A percentile compares a stretch with the other conserved stretches of the same genome.
Conservation (phyloP, 2,329 filamentous ascomycete genomes). For the Beauveria sp. region DNA sequence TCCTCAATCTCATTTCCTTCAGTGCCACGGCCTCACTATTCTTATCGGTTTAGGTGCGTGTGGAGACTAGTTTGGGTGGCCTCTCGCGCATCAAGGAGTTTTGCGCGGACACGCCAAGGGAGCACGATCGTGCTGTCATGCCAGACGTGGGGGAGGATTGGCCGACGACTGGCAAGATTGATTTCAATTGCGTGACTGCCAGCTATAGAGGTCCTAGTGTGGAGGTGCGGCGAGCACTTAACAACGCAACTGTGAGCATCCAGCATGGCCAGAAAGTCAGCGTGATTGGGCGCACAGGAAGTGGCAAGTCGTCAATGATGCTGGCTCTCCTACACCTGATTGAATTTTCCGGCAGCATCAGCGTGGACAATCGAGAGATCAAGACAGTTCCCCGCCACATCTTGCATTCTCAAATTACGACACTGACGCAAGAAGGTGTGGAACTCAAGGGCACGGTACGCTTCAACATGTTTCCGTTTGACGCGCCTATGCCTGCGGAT, state of each 20-base stretch:
- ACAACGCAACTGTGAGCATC: constrained; percentile 12
- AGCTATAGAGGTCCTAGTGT: neutral
- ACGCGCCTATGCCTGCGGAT: neutral
- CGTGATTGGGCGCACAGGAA: constrained; percentile 17
- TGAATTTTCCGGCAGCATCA: constrained; percentile 18
- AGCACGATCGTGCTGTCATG: neutral
- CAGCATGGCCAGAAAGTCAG: constrained; percentile 16
- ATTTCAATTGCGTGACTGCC: constrained; percentile 8
- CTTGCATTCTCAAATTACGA: constrained; percentile 22
- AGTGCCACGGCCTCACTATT: constrained; percentile 15
- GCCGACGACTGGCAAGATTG: constrained; percentile 3
- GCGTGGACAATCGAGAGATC: constrained; percentile 23
- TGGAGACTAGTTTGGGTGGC: constrained; percentile 1
- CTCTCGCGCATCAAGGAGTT: constrained; percentile 3
- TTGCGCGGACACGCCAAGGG: neutral
- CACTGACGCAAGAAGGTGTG: constrained; percentile 23
- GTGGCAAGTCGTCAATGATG: constrained; percentile 10
- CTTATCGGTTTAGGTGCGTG: neutral
- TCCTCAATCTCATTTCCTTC: constrained; percentile 18
- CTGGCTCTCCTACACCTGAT: constrained; percentile 9
- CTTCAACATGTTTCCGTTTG: constrained; percentile 10
- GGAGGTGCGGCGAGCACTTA: neutral
- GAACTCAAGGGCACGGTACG: constrained; percentile 14
- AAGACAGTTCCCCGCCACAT: constrained; percentile 15
- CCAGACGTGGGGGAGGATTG: neutral